Base-by-base conservation (phyloP, 2,329 filamentous ascomycete species). In the Dothidotthia symphoricarpi region DNA sequence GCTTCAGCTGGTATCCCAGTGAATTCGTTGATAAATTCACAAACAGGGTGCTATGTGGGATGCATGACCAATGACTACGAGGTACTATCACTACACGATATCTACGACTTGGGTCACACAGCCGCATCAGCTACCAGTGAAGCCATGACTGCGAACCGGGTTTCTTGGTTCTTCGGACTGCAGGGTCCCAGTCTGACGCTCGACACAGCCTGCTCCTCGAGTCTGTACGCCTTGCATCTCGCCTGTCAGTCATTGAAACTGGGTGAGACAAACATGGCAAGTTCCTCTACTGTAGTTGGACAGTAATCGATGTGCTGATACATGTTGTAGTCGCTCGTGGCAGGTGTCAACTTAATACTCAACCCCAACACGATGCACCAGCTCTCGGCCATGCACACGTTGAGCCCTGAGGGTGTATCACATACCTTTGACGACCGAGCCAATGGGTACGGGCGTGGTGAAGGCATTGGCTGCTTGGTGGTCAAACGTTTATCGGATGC, bases 321-420 rank as follows among this genome's bases (percentile, higher is more conserved):
- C n/a, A n/a, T n/a, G n/a, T n/a, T n/a, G n/a, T n/a, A n/a, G n/a
- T n/a, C n/a, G n/a, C 16, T 72, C 8, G 68, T 70, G 4, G 64
- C 56, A 12, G 68, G 69, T 2, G 55, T 55, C 2, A 69, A 63
- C 28, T 43, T 71, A 3, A 63, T 71, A n/a, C 36, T 51, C 8
- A 31, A 30, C 15, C 51, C 49, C 0, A 48, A 53, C 4, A 40
- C 44, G 27, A 43, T 39, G 16, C 19, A 32, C 28, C 4, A 35
- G 34, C 28, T 19, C 16, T 11, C n/a, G 9, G 16, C 9, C 9
- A 46, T 39, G 8, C 15, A 16, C 16, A 29, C 10, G 5, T 29
- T 31, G 11, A 14, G 16, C 3, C 46, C 40, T 4, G 16, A 13
- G 28, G 51, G 55, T 19, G 60, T 59, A 3, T 64, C 53, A 31